Percentiles rank a stretch among this genome's conserved stretches.
phyloP scores from a whole-genome alignment of 129 eudicot species.

The Arctium minus region DNA sequence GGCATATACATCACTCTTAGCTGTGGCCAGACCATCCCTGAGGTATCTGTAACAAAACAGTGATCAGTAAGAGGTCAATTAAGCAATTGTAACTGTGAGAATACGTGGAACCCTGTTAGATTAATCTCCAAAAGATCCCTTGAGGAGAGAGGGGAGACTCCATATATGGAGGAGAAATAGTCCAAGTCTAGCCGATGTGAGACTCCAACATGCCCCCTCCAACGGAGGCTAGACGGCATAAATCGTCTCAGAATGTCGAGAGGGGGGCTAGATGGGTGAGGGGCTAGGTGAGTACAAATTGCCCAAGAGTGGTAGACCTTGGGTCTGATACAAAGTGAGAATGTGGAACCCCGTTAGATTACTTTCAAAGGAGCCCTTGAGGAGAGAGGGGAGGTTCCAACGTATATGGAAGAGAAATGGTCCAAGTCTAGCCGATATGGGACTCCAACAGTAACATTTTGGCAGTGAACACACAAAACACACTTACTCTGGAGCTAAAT shows the following conservation, averaged over 20 bases:
- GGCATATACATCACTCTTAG: slow-evolving; percentile 80
- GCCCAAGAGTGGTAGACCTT: too few relatives aligned
- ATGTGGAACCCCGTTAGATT: background rate
- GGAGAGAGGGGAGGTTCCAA: background rate
- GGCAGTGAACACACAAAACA: background rate
- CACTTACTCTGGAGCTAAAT: slow-evolving; percentile 96
- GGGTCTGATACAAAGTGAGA: background rate
- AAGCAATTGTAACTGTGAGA: background rate
- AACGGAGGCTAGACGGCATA: too few relatives aligned
- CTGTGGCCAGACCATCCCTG: slow-evolving; percentile 79
- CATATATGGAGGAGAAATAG: background rate
- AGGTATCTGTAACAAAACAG: slow-evolving; percentile 51
- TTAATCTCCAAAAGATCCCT: background rate
- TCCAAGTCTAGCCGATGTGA: background rate
- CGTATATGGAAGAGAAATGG: too few relatives aligned
- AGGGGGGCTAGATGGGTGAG: too few relatives aligned
- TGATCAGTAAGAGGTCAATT: background rate
- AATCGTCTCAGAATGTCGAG: too few relatives aligned
- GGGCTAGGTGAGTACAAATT: too few relatives aligned
- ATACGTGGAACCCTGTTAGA: background rate
- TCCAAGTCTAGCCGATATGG: background rate
- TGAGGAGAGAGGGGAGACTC: background rate
- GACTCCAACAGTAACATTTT: background rate
- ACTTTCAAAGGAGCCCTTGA: background rate
- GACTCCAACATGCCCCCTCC: too few relatives aligned